Conservation (phyloP, 768 basidiomycete genomes). For the Suillus subaureus region DNA sequence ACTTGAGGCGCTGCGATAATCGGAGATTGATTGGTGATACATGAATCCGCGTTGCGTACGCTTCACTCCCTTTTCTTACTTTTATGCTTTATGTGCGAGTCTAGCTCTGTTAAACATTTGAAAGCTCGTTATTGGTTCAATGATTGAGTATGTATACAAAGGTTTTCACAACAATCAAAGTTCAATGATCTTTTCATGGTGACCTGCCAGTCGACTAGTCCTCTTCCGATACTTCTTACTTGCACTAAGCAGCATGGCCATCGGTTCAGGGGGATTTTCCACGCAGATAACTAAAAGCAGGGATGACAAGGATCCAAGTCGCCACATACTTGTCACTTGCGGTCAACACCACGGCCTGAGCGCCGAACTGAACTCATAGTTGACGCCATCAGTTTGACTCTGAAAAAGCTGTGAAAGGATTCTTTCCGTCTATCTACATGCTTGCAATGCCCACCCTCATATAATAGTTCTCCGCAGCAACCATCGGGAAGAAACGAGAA, state of each 20-base stretch:
- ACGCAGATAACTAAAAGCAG: not conserved
- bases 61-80: not conserved
- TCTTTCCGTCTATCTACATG: slow-evolving; percentile 41
- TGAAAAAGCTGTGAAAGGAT: slow-evolving; percentile 34
- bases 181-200: not conserved
- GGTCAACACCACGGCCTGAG: slow-evolving; percentile 10
- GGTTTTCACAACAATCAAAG: not conserved
- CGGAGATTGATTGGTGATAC: not conserved
- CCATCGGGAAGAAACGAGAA: slow-evolving; percentile 54
- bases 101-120: not conserved
- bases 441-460: not conserved
- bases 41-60: not conserved
- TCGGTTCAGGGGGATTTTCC: not conserved
- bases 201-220: not conserved
- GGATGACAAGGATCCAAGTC: not conserved
- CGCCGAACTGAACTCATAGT: not conserved
- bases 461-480: slow-evolving; percentile 46
- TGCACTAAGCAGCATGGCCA: not conserved
- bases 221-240: not conserved
- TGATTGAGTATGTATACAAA: not conserved
- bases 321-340: not conserved
- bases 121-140: not conserved
- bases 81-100: not conserved
- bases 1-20: not conserved
- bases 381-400: slow-evolving; percentile 14